Conservation (phyloP, 2,329 filamentous ascomycete genomes). For the Epichloe sibirici region DNA sequence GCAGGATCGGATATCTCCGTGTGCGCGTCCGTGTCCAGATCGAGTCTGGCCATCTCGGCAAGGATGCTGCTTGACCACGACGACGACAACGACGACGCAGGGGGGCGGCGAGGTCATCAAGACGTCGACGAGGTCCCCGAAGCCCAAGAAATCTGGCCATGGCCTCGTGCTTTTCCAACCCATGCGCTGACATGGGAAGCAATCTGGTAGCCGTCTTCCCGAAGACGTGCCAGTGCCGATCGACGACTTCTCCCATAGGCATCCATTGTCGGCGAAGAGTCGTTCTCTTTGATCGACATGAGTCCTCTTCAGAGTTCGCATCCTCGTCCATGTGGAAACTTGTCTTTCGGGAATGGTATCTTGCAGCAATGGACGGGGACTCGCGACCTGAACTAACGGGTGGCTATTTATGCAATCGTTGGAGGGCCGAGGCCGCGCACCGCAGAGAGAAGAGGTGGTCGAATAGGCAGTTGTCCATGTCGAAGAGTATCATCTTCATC, state of each 20-base stretch:
- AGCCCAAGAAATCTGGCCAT: not conserved
- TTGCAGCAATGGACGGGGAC: not conserved
- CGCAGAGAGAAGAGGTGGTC: not conserved
- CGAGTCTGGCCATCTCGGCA: not conserved
- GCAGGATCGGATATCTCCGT: not conserved
- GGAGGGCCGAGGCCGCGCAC: not conserved
- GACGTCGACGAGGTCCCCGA: not conserved
- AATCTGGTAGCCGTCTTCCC: not conserved
- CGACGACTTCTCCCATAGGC: not conserved
- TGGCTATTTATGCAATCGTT: not conserved
- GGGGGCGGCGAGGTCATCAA: not conserved
- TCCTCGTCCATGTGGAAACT: not conserved
- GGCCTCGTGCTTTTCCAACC: not conserved
- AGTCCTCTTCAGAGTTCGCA: not conserved
- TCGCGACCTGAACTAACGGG: not conserved
- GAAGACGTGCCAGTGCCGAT: not conserved
- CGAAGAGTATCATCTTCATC: not conserved
- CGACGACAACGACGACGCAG: no score
- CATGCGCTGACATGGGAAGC: not conserved
- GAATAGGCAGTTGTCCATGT: not conserved
- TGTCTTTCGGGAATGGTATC: not conserved
- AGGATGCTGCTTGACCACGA: not conserved
- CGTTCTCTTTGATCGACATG: not conserved
- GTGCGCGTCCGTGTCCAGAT: not conserved
- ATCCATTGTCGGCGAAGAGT: not conserved